Evolutionary conservation across 176 grass and related monocot species (phyloP).

Genomic region (Leersia perrieri): DNA sequence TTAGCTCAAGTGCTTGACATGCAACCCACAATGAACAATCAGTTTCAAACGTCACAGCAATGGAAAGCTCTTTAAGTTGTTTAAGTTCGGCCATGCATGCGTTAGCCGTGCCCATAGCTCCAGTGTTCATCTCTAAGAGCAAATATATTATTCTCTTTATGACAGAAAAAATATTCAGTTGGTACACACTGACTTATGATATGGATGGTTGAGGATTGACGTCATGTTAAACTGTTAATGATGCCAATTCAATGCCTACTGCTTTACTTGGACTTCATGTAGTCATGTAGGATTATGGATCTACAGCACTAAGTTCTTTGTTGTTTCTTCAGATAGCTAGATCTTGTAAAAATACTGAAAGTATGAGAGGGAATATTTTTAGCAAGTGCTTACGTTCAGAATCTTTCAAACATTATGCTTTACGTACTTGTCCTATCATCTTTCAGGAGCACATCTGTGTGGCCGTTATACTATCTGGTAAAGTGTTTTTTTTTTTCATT

Average conservation of each 20-base stretch:
- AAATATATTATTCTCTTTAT: background rate
- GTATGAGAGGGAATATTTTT: constrained; percentile 10
- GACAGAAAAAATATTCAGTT: background rate
- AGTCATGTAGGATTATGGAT: background rate
- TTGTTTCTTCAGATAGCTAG: background rate
- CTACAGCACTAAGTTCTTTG: background rate
- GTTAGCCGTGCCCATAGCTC: constrained; percentile 16
- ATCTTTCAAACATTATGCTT: constrained; percentile 33
- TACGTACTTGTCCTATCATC: constrained; percentile 15
- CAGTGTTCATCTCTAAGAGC: background rate
- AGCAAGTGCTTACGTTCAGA: constrained; percentile 30
- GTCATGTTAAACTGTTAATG: background rate
- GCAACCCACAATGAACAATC: background rate
- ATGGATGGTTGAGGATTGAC: background rate
- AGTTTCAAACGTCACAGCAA: constrained; percentile 1
- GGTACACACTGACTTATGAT: background rate
- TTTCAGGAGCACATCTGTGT: constrained; percentile 21
- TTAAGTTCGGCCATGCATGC: background rate
- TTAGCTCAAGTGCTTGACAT: constrained; percentile 21
- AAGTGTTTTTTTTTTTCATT: constrained; percentile 27
- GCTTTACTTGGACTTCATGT: background rate
- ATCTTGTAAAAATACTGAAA: constrained; percentile 14
- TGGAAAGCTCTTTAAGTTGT: background rate
- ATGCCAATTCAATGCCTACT: background rate
- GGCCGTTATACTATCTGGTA: constrained; percentile 22